Evolutionary conservation across 495 filamentous ascomycete species (phyloP).

Genomic region (Beverwykella pulmonaria): DNA sequence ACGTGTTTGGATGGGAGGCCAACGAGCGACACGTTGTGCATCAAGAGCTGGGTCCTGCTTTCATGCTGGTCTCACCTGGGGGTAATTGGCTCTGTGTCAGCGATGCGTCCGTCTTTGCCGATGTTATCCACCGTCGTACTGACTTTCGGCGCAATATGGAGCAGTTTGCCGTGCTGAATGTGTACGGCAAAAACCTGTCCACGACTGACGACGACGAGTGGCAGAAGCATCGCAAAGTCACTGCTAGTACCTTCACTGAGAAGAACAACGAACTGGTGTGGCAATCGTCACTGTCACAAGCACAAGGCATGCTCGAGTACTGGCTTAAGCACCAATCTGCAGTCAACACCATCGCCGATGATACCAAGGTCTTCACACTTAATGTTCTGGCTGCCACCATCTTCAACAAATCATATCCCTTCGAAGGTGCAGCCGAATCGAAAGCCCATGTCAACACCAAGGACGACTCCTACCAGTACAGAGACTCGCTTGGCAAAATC

Average conservation of each 20-base stretch:
- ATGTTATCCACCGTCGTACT: conserved; percentile 45
- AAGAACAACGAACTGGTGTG: conserved; percentile 54
- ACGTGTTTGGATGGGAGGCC: conserved; percentile 47
- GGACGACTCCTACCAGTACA: conserved; percentile 17
- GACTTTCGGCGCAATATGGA: conserved; percentile 52
- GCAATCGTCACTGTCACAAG: conserved; percentile 44
- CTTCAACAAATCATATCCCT: conserved; percentile 50
- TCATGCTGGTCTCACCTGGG: conserved; percentile 50
- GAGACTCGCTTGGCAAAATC: conserved; percentile 20
- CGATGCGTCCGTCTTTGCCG: conserved; percentile 48
- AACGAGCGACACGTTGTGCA: conserved; percentile 39
- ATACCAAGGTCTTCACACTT: conserved; percentile 51
- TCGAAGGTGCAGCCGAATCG: conserved; percentile 32
- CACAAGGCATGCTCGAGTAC: conserved; percentile 41
- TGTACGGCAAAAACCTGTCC: conserved; percentile 54
- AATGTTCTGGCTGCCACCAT: conserved; percentile 52
- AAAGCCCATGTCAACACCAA: neutral
- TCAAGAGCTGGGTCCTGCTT: conserved; percentile 48
- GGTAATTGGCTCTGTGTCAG: conserved; percentile 49
- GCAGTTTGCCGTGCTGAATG: conserved; percentile 46
- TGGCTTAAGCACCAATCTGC: conserved; percentile 44
- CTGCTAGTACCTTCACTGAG: conserved; percentile 52
- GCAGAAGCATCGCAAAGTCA: conserved; percentile 52
- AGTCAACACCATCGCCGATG: conserved; percentile 41
- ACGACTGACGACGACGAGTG: conserved; percentile 51